A percentile compares a stretch with the other conserved stretches of the same genome.
These are phyloP conservation scores for Aspergillus sp. DNA, from an alignment of 2,329 filamentous ascomycete species.

Conservation along the genomic window DNA sequence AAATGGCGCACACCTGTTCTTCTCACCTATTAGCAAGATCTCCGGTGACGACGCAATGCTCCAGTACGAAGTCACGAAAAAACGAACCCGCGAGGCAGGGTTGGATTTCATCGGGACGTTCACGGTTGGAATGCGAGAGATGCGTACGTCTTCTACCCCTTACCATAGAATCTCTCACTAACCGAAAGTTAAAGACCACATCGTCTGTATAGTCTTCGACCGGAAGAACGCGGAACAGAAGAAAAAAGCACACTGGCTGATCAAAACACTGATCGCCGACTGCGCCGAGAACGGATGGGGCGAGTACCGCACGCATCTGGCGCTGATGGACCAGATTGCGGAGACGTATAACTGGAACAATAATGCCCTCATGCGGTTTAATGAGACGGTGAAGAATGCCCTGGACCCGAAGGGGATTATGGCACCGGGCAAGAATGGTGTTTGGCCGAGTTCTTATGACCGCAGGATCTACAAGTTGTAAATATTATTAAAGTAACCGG, in stretches of 20 bases:
- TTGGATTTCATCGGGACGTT: conserved; percentile 56
- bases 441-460: background rate
- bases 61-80: conserved; percentile 46
- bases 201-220: conserved; percentile 54
- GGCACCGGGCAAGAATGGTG: background rate
- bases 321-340: conserved; percentile 51
- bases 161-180: too few species aligned
- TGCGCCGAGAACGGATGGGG: conserved; percentile 29
- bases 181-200: background rate
- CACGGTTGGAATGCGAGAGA: conserved; percentile 53
- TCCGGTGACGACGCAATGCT: conserved; percentile 48
- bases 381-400: conserved; percentile 47
- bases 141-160: conserved; percentile 32
- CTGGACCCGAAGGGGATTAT: conserved; percentile 42
- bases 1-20: conserved; percentile 46
- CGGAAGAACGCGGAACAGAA: conserved; percentile 42
- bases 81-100: conserved; percentile 42
- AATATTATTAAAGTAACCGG: too few species aligned
- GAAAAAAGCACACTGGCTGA: conserved; percentile 38
- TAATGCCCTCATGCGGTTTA: conserved; percentile 44
- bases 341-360: conserved; percentile 49
- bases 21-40: conserved; percentile 52
- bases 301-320: conserved; percentile 50
- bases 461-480: background rate
- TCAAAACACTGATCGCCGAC: conserved; percentile 42